Percentiles rank a stretch among this genome's conserved stretches.
phyloP scores from a whole-genome alignment of 495 filamentous ascomycete genomes.

The Letharia columbiana region DNA sequence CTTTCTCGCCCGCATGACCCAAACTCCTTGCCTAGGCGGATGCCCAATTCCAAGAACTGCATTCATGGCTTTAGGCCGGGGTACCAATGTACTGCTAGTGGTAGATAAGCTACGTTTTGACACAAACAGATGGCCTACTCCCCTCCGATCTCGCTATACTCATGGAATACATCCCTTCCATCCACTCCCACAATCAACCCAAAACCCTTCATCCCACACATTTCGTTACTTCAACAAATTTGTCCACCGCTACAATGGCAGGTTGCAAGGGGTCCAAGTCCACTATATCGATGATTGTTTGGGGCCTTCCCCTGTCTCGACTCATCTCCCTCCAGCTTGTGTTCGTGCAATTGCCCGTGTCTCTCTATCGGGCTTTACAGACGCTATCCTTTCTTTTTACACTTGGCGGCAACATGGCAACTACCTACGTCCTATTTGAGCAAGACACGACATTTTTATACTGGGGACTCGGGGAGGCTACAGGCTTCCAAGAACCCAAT shows the following conservation, averaged over 20 bases:
- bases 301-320: background rate
- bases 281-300: background rate
- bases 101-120: background rate
- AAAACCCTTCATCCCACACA: conserved; percentile 2
- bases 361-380: background rate
- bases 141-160: background rate
- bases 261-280: background rate
- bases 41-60: background rate
- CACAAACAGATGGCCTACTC: background rate
- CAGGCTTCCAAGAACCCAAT: background rate
- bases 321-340: background rate
- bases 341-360: background rate
- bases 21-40: background rate
- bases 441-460: background rate
- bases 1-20: conserved; percentile 1
- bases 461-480: background rate
- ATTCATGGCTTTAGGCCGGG: background rate
- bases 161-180: background rate
- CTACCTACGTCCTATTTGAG: background rate
- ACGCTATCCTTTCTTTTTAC: background rate
- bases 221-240: background rate
- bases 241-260: background rate
- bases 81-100: background rate
- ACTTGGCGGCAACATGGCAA: background rate
- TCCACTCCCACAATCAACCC: background rate